Evolutionary conservation across 2,329 filamentous ascomycete species (phyloP).

Genomic region (Cytospora schulzeri): DNA sequence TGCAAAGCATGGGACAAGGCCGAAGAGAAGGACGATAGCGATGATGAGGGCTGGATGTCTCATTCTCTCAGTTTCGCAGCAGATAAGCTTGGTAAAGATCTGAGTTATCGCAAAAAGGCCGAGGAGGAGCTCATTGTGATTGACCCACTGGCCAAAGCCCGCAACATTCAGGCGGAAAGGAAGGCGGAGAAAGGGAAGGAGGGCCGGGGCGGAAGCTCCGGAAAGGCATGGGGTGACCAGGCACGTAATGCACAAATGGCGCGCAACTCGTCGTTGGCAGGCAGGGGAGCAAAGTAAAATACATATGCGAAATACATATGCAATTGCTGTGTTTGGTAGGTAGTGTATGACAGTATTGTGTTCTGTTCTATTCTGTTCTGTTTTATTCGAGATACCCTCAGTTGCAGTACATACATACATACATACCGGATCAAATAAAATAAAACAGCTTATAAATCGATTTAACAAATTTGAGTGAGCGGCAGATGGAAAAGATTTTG

Average conservation of each 20-base stretch:
- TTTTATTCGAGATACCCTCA: conserved; percentile 14
- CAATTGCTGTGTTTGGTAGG: not conserved
- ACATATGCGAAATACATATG: too few species aligned
- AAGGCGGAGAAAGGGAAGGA: conserved; percentile 55
- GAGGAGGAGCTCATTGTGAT: conserved; percentile 92
- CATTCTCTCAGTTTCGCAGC: conserved; percentile 85
- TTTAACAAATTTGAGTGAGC: not conserved
- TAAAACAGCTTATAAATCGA: too few species aligned
- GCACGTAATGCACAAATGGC: conserved; percentile 60
- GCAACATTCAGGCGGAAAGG: conserved; percentile 68
- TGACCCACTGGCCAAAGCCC: conserved; percentile 83
- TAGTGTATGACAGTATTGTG: not conserved
- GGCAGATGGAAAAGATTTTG: not conserved
- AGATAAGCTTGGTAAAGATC: conserved; percentile 86
- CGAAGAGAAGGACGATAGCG: conserved; percentile 55
- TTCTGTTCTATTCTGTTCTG: not conserved
- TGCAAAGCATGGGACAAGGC: conserved; percentile 81
- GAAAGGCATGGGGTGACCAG: conserved; percentile 60
- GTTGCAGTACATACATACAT: not conserved
- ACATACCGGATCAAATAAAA: not conserved
- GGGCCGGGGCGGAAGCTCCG: conserved; percentile 50
- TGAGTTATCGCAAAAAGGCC: conserved; percentile 87
- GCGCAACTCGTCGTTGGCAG: conserved; percentile 54
- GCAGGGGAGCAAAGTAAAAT: conserved; percentile 56
- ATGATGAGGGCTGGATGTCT: conserved; percentile 78